These are phyloP conservation scores for Kingdonia uniflora DNA, from an alignment of 164 flowering plant genomes.

Conservation along the genomic window DNA sequence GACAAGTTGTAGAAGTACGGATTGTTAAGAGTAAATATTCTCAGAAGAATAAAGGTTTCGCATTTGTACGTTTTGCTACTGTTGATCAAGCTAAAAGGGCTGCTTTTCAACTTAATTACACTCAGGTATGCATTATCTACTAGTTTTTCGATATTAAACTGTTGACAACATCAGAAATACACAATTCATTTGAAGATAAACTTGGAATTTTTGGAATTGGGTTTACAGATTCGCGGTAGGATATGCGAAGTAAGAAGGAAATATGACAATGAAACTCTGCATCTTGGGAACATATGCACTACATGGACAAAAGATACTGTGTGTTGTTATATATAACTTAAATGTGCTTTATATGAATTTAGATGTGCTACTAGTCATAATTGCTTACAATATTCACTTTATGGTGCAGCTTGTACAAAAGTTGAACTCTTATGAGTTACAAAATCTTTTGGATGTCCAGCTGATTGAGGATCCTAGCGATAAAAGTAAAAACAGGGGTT, in stretches of 20 bases:
- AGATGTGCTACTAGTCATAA: too few species aligned
- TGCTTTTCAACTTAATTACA: slow-evolving; percentile 11
- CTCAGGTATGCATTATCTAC: slow-evolving; percentile 6
- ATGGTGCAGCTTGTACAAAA: slow-evolving; percentile 15
- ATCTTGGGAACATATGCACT: slow-evolving; percentile 23
- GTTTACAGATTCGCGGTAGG: slow-evolving; percentile 21
- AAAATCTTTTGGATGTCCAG: slow-evolving; percentile 21
- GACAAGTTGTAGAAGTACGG: slow-evolving; percentile 17
- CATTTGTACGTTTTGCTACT: slow-evolving; percentile 17
- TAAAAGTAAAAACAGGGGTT: slow-evolving; percentile 22
- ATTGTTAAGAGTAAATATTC: slow-evolving; percentile 9
- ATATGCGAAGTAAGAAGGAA: slow-evolving; percentile 20
- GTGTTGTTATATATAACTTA: background rate
- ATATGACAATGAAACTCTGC: slow-evolving; percentile 23
- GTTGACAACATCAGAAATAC: background rate
- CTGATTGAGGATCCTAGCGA: slow-evolving; percentile 19
- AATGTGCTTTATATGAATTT: background rate
- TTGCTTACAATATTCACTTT: slow-evolving; percentile 13
- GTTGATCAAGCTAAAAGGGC: slow-evolving; percentile 18
- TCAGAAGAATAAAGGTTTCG: slow-evolving; percentile 15
- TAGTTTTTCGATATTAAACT: background rate
- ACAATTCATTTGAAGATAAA: background rate
- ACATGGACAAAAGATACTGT: slow-evolving; percentile 23
- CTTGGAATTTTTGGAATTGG: background rate
- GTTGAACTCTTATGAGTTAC: slow-evolving; percentile 15